A percentile compares a stretch with the other conserved stretches of the same genome.
phyloP scores from a whole-genome alignment of 2,329 filamentous ascomycete genomes.

The Pseudocercospora pini-densiflorae region DNA sequence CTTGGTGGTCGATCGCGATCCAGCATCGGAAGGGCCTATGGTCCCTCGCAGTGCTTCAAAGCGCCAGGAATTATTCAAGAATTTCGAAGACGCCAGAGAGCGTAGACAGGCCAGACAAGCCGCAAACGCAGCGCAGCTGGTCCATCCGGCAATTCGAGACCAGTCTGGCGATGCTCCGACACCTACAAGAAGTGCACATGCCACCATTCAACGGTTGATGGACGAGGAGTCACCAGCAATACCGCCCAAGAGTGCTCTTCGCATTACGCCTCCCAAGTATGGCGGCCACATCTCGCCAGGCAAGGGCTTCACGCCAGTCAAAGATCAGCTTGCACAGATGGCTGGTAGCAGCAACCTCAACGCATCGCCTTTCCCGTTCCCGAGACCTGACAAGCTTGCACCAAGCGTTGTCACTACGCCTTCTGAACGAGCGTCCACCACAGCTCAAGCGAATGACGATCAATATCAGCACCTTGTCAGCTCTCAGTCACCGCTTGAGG shows the following conservation, averaged over 20 bases:
- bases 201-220: slow-evolving; percentile 8
- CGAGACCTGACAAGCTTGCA: neutral
- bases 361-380: neutral
- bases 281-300: slow-evolving; percentile 13
- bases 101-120: neutral
- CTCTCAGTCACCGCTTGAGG: slow-evolving; percentile 9
- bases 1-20: neutral
- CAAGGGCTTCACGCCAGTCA: slow-evolving; percentile 11
- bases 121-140: neutral
- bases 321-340: neutral
- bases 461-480: neutral
- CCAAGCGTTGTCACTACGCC: slow-evolving; percentile 2
- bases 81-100: neutral
- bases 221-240: slow-evolving; percentile 11
- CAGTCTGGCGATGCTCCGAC: slow-evolving; percentile 15
- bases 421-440: slow-evolving; percentile 2
- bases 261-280: slow-evolving; percentile 14
- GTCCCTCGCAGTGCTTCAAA: neutral
- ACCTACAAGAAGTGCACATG: slow-evolving; percentile 14
- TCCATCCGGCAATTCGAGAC: slow-evolving; percentile 16
- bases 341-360: slow-evolving; percentile 9
- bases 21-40: neutral
- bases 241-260: slow-evolving; percentile 1
- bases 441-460: neutral
- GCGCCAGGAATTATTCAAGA: neutral